Evolutionary conservation across 805 yeast species (phyloP).

Genomic region (Spathaspora girioi): DNA sequence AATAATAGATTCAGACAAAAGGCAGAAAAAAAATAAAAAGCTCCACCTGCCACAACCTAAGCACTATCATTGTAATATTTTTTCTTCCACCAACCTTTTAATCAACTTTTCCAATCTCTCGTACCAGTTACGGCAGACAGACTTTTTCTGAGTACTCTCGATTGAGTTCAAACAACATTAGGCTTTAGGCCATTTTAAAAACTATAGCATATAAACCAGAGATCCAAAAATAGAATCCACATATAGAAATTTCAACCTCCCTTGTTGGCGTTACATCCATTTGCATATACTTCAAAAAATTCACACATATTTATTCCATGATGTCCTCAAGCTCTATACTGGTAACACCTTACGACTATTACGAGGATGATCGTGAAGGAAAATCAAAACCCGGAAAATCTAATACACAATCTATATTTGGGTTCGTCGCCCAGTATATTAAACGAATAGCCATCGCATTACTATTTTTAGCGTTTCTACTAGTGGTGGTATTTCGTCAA

Average conservation of each 20-base stretch:
- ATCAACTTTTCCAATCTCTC: not conserved
- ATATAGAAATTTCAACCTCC: not conserved
- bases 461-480: not conserved
- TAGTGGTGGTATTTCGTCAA: not conserved
- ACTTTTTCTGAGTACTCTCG: too few species aligned
- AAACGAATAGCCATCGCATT: slow-evolving; percentile 2
- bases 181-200: not conserved
- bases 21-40: not conserved
- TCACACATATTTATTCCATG: not conserved
- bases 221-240: not conserved
- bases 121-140: too few species aligned
- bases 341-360: slow-evolving; percentile 22
- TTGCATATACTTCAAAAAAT: not conserved
- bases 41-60: not conserved
- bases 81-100: not conserved
- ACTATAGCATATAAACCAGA: not conserved
- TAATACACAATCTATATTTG: slow-evolving; percentile 2
- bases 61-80: not conserved
- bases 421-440: not conserved
- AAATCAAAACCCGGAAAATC: not conserved
- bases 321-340: slow-evolving; percentile 12
- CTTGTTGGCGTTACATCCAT: not conserved
- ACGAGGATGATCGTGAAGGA: slow-evolving; percentile 7
- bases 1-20: not conserved
- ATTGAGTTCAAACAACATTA: not conserved